Percentiles rank a stretch among this genome's conserved stretches.
Evolutionary conservation across 345 rosid genomes (phyloP).

Genomic region (Jatropha curcas): DNA sequence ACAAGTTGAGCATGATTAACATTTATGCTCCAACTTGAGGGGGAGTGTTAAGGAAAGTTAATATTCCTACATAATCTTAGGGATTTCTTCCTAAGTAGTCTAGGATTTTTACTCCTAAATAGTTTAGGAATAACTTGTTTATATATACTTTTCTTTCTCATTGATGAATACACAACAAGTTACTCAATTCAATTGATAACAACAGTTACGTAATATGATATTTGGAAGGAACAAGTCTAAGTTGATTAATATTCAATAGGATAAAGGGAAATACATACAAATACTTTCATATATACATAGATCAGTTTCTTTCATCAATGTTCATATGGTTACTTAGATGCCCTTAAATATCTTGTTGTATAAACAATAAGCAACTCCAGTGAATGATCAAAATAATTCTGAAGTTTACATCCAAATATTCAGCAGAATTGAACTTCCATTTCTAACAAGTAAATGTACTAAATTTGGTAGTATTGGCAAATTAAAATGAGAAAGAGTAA

Average conservation of each 20-base stretch:
- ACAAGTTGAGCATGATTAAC: no score
- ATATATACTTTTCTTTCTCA: no score
- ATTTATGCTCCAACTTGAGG: no score
- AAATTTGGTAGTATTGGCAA: neutral
- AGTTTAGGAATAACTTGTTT: no score
- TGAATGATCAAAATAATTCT: neutral
- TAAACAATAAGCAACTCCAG: neutral
- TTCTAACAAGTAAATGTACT: neutral
- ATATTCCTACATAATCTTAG: no score
- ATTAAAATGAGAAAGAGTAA: neutral
- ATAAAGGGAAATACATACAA: neutral
- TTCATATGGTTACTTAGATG: neutral
- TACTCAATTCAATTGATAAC: no score
- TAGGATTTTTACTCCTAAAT: no score
- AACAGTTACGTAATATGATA: no score
- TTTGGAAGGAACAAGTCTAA: neutral
- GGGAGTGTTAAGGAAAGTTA: no score
- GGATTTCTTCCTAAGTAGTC: no score
- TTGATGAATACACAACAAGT: no score
- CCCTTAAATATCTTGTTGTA: neutral
- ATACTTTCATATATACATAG: neutral
- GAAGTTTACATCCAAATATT: neutral
- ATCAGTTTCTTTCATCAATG: neutral
- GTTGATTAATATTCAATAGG: neutral
- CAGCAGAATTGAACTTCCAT: neutral